Percentiles rank a stretch among this genome's conserved stretches.
phyloP scores from a whole-genome alignment of 768 basidiomycete species.

The Pulveroboletus sp. region DNA sequence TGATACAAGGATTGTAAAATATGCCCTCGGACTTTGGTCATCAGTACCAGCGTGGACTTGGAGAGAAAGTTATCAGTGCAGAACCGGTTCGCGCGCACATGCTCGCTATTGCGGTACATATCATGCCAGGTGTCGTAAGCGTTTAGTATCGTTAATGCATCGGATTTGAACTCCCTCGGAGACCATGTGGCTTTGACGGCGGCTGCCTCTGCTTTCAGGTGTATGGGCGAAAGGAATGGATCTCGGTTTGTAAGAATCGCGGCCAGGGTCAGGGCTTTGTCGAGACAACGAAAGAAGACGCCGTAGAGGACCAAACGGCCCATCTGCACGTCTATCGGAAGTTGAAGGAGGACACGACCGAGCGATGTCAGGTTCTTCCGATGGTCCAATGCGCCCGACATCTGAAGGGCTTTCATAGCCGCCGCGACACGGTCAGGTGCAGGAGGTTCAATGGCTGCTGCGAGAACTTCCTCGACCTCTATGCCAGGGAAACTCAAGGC shows the following conservation, averaged over 20 bases:
- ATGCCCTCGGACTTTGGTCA: slow-evolving; percentile 77
- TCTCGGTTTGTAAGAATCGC: slow-evolving; percentile 87
- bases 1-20: slow-evolving; percentile 72
- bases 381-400: slow-evolving; percentile 83
- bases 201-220: slow-evolving; percentile 66
- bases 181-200: slow-evolving; percentile 76
- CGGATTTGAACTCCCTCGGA: slow-evolving; percentile 76
- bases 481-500: slow-evolving; percentile 85
- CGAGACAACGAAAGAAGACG: slow-evolving; percentile 88
- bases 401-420: slow-evolving; percentile 74
- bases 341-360: slow-evolving; percentile 80
- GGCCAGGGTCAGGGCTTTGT: slow-evolving; percentile 84
- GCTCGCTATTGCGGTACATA: slow-evolving; percentile 64
- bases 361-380: slow-evolving; percentile 78
- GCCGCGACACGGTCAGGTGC: slow-evolving; percentile 66
- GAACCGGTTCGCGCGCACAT: slow-evolving; percentile 66
- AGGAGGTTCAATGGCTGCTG: slow-evolving; percentile 86
- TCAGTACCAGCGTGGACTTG: slow-evolving; percentile 76
- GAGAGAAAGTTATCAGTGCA: slow-evolving; percentile 83
- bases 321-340: slow-evolving; percentile 88
- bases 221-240: slow-evolving; percentile 82
- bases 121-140: slow-evolving; percentile 84
- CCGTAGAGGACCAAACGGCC: slow-evolving; percentile 88
- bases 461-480: slow-evolving; percentile 83
- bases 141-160: slow-evolving; percentile 70